phyloP scores from a whole-genome alignment of 2,329 filamentous ascomycete species.

The Sordariomycetes sp. region DNA sequence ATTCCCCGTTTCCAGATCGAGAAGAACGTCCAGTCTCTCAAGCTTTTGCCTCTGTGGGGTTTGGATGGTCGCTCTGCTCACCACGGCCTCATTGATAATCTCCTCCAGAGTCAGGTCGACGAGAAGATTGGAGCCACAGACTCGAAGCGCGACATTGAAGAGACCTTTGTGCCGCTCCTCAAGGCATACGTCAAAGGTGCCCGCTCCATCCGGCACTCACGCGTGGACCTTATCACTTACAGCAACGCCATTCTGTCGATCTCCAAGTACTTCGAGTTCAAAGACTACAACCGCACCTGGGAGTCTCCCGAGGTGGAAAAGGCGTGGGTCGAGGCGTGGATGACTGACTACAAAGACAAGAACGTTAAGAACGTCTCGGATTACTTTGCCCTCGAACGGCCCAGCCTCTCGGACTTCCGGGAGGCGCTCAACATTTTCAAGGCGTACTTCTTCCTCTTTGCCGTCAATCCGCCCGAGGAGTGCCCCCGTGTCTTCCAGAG shows the following conservation, averaged over 20 bases:
- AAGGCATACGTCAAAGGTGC: constrained; percentile 34
- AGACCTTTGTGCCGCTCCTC: constrained; percentile 38
- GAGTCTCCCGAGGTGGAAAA: constrained; percentile 28
- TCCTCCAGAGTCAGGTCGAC: constrained; percentile 35
- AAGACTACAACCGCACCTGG: constrained; percentile 36
- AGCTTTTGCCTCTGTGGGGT: constrained; percentile 39
- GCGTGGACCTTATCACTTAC: constrained; percentile 27
- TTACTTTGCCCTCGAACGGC: constrained; percentile 18
- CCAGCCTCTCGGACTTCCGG: constrained; percentile 19
- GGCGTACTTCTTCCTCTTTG: constrained; percentile 41
- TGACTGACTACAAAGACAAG: constrained; percentile 26
- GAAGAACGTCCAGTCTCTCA: constrained; percentile 38
- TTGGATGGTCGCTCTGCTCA: constrained; percentile 36
- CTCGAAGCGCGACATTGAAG: constrained; percentile 29
- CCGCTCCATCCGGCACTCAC: constrained; percentile 26
- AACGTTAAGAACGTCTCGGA: constrained; percentile 17
- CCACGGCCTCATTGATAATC: constrained; percentile 39
- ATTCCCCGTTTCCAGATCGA: constrained; percentile 41
- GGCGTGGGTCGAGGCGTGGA: constrained; percentile 34
- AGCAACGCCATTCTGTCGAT: constrained; percentile 34
- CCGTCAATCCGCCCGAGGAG: constrained; percentile 40
- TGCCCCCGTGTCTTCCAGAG: constrained; percentile 49
- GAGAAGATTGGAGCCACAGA: constrained; percentile 26
- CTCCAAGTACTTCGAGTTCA: constrained; percentile 35
- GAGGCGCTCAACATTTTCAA: constrained; percentile 20